A percentile compares a stretch with the other conserved stretches of the same genome.
These are phyloP conservation scores for Mycogone perniciosa DNA, from an alignment of 2,329 filamentous ascomycete species.

Conservation along the genomic window DNA sequence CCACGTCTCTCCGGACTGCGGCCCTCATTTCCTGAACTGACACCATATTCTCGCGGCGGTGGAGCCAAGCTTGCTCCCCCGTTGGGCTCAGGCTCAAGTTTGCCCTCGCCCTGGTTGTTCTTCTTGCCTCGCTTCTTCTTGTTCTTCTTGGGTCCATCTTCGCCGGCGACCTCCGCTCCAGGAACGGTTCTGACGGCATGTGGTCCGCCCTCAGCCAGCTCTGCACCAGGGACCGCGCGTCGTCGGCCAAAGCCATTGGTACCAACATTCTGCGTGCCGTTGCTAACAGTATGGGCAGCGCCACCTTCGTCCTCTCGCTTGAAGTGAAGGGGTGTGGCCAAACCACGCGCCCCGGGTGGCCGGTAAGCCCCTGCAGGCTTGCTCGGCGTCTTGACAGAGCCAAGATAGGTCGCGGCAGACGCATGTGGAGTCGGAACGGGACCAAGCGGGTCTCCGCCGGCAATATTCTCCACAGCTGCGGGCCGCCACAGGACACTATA, in stretches of 20 bases:
- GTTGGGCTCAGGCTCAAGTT: conserved; percentile 39
- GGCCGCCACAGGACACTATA: conserved; percentile 90
- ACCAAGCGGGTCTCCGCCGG: conserved; percentile 62
- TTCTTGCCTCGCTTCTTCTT: conserved; percentile 98
- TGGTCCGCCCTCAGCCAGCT: conserved; percentile 60
- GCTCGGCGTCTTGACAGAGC: conserved; percentile 84
- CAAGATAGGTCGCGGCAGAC: conserved; percentile 76
- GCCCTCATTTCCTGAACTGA: conserved; percentile 42
- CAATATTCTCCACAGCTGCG: conserved; percentile 53
- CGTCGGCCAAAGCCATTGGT: conserved; percentile 78
- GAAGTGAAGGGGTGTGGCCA: conserved; percentile 84
- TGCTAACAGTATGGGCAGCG: conserved; percentile 73
- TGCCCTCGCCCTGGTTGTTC: conserved; percentile 69
- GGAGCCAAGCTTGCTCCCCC: conserved; percentile 43
- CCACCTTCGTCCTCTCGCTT: conserved; percentile 97
- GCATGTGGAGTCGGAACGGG: conserved; percentile 71
- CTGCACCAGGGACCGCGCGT: conserved; percentile 81
- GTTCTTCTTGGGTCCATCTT: conserved; percentile 84
- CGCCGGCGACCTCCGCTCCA: conserved; percentile 55
- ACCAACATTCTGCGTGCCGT: conserved; percentile 63
- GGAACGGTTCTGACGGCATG: conserved; percentile 62
- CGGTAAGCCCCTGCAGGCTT: conserved; percentile 97
- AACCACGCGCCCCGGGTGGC: conserved; percentile 85
- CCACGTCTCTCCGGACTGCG: conserved; percentile 62
- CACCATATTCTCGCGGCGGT: conserved; percentile 33